Base-by-base conservation (phyloP, 1,139 yeast species). In the Tardiomyces depauwii region DNA sequence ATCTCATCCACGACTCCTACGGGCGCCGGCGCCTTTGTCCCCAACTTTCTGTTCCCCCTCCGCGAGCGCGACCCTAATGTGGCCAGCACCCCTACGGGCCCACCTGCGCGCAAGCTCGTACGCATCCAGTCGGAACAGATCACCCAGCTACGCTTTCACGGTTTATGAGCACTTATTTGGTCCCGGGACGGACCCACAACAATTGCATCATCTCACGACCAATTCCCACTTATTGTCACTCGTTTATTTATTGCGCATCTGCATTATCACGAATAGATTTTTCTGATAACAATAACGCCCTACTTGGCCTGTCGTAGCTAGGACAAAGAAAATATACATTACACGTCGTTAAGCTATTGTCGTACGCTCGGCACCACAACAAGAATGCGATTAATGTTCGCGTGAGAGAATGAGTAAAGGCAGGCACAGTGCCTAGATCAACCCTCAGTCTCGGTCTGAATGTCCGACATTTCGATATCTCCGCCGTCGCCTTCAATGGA, bases 11-110 rank as follows among this genome's bases (percentile, higher is more conserved):
- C 25, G 4, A 21, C 25, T 7, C 25, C 25, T 21, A 21, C 25
- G 7, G 25, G 25, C 25, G 25, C 36, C 16, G 36, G 36, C 12
- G 44, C 42, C 11, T 42, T 43, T 40, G 36, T 27, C 19, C 42
- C 45, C 14, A 45, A 44, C 21, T 51, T 49, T 45, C 44, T 50
- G 25, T 53, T 53, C 40, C 55, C 55, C 12, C 46, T 51, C 27
- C 49, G 48, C 2, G 51, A 48, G 39, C 43, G 41, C 18, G 47
- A 49, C 40, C 38, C 44, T 13, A 49, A 53, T 27, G 16, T 30
- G 5, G 16, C 11, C 16, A 11, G 36, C 16, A 30, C 36, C 5
- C 36, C 36, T 5, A 30, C 36, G 4, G 36, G 36, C 5, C 36
- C 36, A 14, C 36, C 36, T 5, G n/a, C 36, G 3, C 36, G 36